Conservation (phyloP, 352 stramenopile species). For the Pythium guiyangense region DNA sequence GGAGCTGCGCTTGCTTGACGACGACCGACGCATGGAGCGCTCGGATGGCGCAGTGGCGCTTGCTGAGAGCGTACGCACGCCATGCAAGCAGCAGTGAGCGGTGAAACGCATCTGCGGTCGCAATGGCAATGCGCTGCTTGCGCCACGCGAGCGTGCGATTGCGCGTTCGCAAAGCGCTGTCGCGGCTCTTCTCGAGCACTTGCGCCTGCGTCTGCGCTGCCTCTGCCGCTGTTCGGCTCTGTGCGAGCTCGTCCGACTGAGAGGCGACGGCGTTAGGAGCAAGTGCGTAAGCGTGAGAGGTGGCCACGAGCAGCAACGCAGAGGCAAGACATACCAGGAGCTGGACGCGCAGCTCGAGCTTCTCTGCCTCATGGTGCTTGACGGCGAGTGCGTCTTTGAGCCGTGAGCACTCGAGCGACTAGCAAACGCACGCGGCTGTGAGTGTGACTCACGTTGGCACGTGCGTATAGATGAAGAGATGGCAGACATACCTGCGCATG, state of each 20-base stretch:
- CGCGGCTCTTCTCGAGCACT: slow-evolving; percentile 15
- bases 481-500: slow-evolving; percentile 16
- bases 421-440: not conserved
- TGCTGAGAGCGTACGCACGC: slow-evolving; percentile 11
- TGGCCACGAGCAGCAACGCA: not conserved
- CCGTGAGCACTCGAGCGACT: slow-evolving; percentile 18
- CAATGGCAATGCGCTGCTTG: slow-evolving; percentile 14
- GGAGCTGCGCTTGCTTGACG: not conserved
- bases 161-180: slow-evolving; percentile 20
- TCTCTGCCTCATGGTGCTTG: slow-evolving; percentile 32
- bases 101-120: not conserved
- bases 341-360: slow-evolving; percentile 9
- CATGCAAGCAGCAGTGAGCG: slow-evolving; percentile 23
- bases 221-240: not conserved
- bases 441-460: too few species aligned
- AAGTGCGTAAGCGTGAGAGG: not conserved
- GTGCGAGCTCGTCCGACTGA: slow-evolving; percentile 23
- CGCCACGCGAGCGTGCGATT: slow-evolving; percentile 34
- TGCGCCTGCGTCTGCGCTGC: slow-evolving; percentile 13
- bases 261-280: not conserved
- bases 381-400: slow-evolving; percentile 12
- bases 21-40: not conserved
- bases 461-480: too few species aligned
- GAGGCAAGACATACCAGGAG: slow-evolving; percentile 16
- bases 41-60: not conserved